These are phyloP conservation scores for Acanthamoeba lenticulata DNA, from an alignment of 208 protist genomes.

Conservation along the genomic window DNA sequence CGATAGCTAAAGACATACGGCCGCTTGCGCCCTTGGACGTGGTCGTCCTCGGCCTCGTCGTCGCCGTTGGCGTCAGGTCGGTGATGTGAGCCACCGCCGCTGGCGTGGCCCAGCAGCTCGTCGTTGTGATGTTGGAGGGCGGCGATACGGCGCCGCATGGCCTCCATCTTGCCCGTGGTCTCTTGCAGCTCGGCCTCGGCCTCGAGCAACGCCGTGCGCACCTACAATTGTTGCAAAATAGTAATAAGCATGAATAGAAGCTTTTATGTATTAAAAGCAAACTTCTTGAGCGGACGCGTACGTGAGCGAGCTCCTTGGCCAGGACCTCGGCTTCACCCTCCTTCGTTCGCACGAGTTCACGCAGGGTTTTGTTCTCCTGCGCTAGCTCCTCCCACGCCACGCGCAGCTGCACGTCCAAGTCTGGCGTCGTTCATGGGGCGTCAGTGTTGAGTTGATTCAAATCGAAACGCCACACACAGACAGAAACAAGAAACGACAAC, in stretches of 20 bases:
- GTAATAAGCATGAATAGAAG: too few species aligned
- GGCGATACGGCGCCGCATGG: background rate
- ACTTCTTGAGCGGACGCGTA: background rate
- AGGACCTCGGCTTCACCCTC: background rate
- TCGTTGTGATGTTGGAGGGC: background rate
- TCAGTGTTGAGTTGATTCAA: background rate
- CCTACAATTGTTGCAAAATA: background rate
- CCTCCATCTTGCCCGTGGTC: slow-evolving; percentile 13
- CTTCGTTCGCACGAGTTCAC: background rate
- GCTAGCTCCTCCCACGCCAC: background rate
- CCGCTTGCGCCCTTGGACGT: background rate
- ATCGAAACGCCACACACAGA: background rate
- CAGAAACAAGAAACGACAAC: background rate
- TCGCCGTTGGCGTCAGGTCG: background rate
- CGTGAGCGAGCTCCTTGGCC: background rate
- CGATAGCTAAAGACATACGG: slow-evolving; percentile 8
- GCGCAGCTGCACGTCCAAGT: background rate
- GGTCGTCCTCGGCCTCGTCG: background rate
- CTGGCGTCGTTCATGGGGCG: background rate
- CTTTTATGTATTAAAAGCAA: too few species aligned
- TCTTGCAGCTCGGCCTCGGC: slow-evolving; percentile 5
- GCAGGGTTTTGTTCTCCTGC: background rate
- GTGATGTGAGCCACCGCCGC: background rate
- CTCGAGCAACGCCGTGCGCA: background rate
- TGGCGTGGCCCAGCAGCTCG: background rate